Percentiles rank a stretch among this genome's conserved stretches.
Evolutionary conservation across 768 basidiomycete genomes (phyloP).

Genomic region (Gloeophyllum trabeum): DNA sequence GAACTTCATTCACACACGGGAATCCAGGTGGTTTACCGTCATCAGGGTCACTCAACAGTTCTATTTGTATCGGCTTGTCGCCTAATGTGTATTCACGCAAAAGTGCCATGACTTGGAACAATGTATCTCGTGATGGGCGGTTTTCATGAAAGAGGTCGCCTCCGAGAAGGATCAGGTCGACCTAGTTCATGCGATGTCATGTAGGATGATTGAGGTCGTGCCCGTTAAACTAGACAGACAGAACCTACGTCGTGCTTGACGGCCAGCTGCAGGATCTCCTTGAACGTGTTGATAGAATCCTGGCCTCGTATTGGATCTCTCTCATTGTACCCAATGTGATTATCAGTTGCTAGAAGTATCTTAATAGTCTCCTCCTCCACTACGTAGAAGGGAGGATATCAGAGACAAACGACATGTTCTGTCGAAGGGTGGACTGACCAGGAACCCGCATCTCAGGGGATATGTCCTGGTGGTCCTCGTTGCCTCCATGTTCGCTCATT

Average conservation of each 20-base stretch:
- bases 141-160: conserved; percentile 99
- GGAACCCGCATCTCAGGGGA: too few relatives aligned
- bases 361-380: conserved; percentile 49
- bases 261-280: conserved; percentile 86
- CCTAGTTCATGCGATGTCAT: conserved; percentile 44
- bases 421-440: too few relatives aligned
- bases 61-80: conserved; percentile 81
- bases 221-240: background rate
- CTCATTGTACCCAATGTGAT: conserved; percentile 92
- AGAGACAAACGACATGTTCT: too few relatives aligned
- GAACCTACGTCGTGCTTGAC: conserved; percentile 71
- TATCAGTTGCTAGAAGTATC: conserved; percentile 91
- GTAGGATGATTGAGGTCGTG: background rate
- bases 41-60: conserved; percentile 85
- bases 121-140: conserved; percentile 79
- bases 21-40: conserved; percentile 82
- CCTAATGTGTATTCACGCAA: conserved; percentile 86
- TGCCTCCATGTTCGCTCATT: too few relatives aligned
- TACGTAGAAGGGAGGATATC: background rate
- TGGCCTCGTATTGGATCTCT: conserved; percentile 90
- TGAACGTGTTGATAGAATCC: conserved; percentile 92
- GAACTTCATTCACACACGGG: conserved; percentile 57
- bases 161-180: conserved; percentile 90
- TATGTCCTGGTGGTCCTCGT: too few relatives aligned
- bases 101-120: conserved; percentile 84